These are phyloP conservation scores for Cryptosporidium ubiquitum DNA, from an alignment of 169 alveolate species.

Conservation along the genomic window DNA sequence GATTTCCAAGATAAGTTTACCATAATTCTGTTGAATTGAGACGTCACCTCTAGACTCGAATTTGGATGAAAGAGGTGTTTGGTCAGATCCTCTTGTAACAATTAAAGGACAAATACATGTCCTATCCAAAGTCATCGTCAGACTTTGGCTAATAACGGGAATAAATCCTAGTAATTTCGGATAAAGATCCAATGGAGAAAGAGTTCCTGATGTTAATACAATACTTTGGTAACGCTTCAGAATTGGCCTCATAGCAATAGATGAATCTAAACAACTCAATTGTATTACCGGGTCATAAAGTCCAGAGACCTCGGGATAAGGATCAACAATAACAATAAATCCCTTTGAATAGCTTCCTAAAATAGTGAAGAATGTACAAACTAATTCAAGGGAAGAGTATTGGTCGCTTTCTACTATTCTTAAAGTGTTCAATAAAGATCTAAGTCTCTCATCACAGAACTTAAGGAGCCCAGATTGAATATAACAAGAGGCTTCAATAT, in stretches of 20 bases:
- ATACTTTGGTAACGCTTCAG: slow-evolving; percentile 91
- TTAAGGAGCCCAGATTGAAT: slow-evolving; percentile 85
- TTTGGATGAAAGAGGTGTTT: slow-evolving; percentile 89
- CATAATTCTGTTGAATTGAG: slow-evolving; percentile 92
- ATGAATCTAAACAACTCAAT: slow-evolving; percentile 95
- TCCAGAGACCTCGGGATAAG: slow-evolving; percentile 94
- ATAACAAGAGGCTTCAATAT: slow-evolving; percentile 81
- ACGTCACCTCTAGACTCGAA: slow-evolving; percentile 92
- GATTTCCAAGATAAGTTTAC: slow-evolving; percentile 90
- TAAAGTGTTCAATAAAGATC: slow-evolving; percentile 81
- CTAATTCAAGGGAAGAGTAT: slow-evolving; percentile 81
- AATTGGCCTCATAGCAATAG: slow-evolving; percentile 95
- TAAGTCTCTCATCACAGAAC: slow-evolving; percentile 83
- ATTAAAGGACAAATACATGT: slow-evolving; percentile 94
- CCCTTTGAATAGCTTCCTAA: slow-evolving; percentile 94
- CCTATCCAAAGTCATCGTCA: slow-evolving; percentile 93
- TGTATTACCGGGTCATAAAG: slow-evolving; percentile 93
- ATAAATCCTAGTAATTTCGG: slow-evolving; percentile 93
- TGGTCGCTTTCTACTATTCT: slow-evolving; percentile 80
- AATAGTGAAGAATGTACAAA: slow-evolving; percentile 93
- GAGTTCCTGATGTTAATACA: slow-evolving; percentile 96
- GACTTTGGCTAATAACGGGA: slow-evolving; percentile 93
- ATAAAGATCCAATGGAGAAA: slow-evolving; percentile 96
- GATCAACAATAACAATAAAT: slow-evolving; percentile 94
- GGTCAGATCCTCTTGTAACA: slow-evolving; percentile 93